Base-by-base conservation (phyloP, 2,329 filamentous ascomycete species). In the Coleophoma eucalyptorum region DNA sequence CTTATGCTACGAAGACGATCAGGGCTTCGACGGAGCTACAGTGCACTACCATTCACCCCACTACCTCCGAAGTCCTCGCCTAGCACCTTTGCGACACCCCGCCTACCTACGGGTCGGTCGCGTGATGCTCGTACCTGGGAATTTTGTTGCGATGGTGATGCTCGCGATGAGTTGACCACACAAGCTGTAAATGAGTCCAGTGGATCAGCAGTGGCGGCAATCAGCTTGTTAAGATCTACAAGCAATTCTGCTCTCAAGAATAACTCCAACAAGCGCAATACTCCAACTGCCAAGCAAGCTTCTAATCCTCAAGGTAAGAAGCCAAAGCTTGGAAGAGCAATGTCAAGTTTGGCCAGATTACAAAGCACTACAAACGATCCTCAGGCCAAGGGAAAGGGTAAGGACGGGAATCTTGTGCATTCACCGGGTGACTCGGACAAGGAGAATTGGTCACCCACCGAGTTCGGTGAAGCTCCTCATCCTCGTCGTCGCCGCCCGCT, bases 111-210 rank as follows among this genome's bases (percentile, higher is more conserved):
- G 50, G 89, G 89, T 49, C 81, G 93, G 50, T 96, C 92, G 51
- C 84, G 90, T 49, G 89, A 97, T 67, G 89, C 91, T 16, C 84
- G 91, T 46, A 89, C 87, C 6, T 97, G 93, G 93, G 90, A 96
- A 63, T 90, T 90, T 51, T 92, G 89, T 72, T 93, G 90, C 62
- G 90, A 96, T 64, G 84, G 86, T 7, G 89, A 94, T 58, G 76
- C 81, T 47, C 84, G 87, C 41, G 89, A 90, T 62, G 88, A 90
- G 58, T 73, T 96, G 50, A 91, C 86, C 19, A 81, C 81, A n/a
- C 87, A 90, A 58, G 88, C 89, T 10, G 87, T 93, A 69, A 84
- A 89, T 59, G 90, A 95, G 64, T 82, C 82, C 7, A 89, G 79
- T 58, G 90, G 89, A 19, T 92, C 88, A 40, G 90, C 89, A 49